Evolutionary conservation across 768 basidiomycete species (phyloP).

Genomic region (Lactifluus pinguis): DNA sequence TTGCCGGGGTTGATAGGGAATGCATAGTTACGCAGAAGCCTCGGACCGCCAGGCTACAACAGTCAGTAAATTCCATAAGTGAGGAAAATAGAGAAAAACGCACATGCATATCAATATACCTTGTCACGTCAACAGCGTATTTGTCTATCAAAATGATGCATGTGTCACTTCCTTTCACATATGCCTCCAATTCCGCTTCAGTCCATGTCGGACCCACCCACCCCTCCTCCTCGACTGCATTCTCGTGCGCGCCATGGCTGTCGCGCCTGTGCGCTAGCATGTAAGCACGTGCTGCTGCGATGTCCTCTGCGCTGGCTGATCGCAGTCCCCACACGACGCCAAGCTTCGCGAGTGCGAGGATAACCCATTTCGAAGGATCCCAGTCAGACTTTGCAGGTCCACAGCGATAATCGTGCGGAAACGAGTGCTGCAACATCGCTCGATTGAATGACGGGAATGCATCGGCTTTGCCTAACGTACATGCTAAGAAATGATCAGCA

Average conservation of each 20-base stretch:
- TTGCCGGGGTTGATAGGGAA: constrained; percentile 19
- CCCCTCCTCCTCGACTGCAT: constrained; percentile 11
- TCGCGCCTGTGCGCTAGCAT: constrained; percentile 37
- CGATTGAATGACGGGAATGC: not conserved
- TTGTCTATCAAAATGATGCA: constrained; percentile 53
- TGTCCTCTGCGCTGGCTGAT: constrained; percentile 40
- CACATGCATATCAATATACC: constrained; percentile 61
- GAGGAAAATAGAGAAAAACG: constrained; percentile 23
- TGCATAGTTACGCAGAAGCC: constrained; percentile 44
- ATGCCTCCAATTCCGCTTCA: constrained; percentile 29
- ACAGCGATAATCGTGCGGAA: constrained; percentile 71
- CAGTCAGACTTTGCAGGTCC: constrained; percentile 52
- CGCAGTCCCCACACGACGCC: constrained; percentile 43
- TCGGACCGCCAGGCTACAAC: constrained; percentile 52
- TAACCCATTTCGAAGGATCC: constrained; percentile 81
- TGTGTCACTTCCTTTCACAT: constrained; percentile 27
- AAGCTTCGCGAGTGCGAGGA: constrained; percentile 40
- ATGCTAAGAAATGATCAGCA: constrained; percentile 30
- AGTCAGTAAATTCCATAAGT: not conserved
- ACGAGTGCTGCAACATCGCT: constrained; percentile 46
- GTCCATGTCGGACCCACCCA: constrained; percentile 40
- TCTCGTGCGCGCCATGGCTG: constrained; percentile 14
- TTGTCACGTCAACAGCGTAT: constrained; percentile 51
- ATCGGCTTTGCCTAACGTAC: constrained; percentile 26
- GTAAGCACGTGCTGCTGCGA: constrained; percentile 37